Base-by-base conservation (phyloP, 2,329 filamentous ascomycete genomes). In the Domatiomyces globalis region DNA sequence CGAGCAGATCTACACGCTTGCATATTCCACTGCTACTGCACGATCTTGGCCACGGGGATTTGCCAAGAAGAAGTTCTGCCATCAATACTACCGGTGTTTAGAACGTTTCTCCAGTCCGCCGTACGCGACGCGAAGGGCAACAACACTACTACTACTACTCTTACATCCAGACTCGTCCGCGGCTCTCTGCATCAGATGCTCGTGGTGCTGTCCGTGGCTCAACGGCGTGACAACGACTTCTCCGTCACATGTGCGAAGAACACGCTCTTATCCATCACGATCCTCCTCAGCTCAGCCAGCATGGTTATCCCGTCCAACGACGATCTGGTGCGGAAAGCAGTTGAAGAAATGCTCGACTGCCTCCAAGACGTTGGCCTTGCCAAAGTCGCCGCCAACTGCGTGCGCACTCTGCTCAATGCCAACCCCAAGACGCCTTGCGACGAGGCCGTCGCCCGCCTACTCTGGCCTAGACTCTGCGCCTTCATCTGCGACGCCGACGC, bases 1-100 rank as follows among this genome's bases (percentile, higher is more conserved):
- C 92, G 92, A 64, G 90, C 88, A 8, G 92, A 98, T 65, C 76
- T 98, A 5, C 88, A 96, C 63, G 90, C 92, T 42, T 96, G 90
- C 63, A 95, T 96, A 59, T 79, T 98, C 48, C 89, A 98, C 70
- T 95, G 96, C 51, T 95, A 96, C 64, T 85, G 87, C 50, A 95
- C 88, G 0, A 92, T 95, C 52, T 77, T 98, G 10, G 85, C 86
- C 12, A 95, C 88, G 0, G 84, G 86, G 0, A 76, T 81, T 9
- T 96, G 90, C 63, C 94, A 98, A 68, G 80, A 86, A 22, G 77
- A 87, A 39, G 87, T 96, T 29, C 83, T 96, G 1, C 90, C 92
- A 0, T 86, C 94, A 67, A 83, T 88, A 2, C 76, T 98, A 15
- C 87, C 92, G 0, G 94, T 89, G 43, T 82, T 98, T 65, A 90